Conservation (phyloP, 2,329 filamentous ascomycete genomes). For the Alternaria burnsii region DNA sequence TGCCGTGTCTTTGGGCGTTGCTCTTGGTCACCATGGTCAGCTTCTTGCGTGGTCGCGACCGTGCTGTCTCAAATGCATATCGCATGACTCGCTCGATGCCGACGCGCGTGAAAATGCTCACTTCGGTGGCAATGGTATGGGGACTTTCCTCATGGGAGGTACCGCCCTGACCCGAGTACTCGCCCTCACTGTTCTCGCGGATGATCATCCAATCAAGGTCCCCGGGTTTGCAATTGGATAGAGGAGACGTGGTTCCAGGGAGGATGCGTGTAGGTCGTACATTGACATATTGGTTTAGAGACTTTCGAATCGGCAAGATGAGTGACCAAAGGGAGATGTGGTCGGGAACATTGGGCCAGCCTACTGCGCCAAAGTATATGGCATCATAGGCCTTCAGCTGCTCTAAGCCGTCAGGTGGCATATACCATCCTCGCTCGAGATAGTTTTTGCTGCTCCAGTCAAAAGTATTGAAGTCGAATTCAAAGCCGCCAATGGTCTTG, state of each 20-base stretch:
- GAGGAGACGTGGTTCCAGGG: slow-evolving; percentile 52
- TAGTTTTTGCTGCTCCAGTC: slow-evolving; percentile 61
- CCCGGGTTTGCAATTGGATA: slow-evolving; percentile 45
- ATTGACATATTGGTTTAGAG: slow-evolving; percentile 74
- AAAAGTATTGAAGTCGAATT: slow-evolving; percentile 61
- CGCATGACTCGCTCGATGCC: slow-evolving; percentile 59
- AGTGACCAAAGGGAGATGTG: slow-evolving; percentile 73
- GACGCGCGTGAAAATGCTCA: slow-evolving; percentile 58
- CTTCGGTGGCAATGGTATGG: slow-evolving; percentile 56
- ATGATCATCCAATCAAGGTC: slow-evolving; percentile 60
- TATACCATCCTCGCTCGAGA: slow-evolving; percentile 62
- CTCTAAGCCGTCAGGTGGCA: slow-evolving; percentile 61
- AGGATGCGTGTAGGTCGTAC: slow-evolving; percentile 63
- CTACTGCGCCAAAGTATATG: slow-evolving; percentile 68
- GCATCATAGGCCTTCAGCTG: slow-evolving; percentile 63
- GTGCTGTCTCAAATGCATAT: slow-evolving; percentile 59
- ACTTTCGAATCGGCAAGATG: slow-evolving; percentile 71
- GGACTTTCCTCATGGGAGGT: slow-evolving; percentile 53
- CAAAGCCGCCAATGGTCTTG: slow-evolving; percentile 55
- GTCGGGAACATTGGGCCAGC: slow-evolving; percentile 69
- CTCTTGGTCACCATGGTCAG: slow-evolving; percentile 61
- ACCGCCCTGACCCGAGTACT: slow-evolving; percentile 59
- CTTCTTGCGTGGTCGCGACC: slow-evolving; percentile 54
- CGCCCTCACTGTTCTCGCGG: slow-evolving; percentile 59
- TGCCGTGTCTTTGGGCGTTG: slow-evolving; percentile 59